These are phyloP conservation scores for Pseudogymnoascus sp. DNA, from an alignment of 2,329 filamentous ascomycete species.

Conservation along the genomic window DNA sequence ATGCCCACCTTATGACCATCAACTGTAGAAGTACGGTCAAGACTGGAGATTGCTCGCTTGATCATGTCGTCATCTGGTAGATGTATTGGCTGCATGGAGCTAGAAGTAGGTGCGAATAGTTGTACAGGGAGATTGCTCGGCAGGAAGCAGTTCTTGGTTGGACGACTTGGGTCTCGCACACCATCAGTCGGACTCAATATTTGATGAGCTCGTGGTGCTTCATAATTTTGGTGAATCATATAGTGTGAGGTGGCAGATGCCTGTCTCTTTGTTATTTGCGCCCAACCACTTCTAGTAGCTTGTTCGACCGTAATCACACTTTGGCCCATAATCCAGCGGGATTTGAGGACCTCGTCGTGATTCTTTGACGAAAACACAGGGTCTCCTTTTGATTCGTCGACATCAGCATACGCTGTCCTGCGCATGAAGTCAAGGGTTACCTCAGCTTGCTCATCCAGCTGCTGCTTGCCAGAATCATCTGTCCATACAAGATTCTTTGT, in stretches of 20 bases:
- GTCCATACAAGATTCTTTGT: conserved; percentile 72
- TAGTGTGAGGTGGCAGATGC: conserved; percentile 55
- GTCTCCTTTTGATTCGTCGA: conserved; percentile 65
- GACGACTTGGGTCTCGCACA: conserved; percentile 41
- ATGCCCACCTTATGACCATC: conserved; percentile 95
- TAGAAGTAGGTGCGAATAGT: conserved; percentile 42
- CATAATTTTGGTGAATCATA: conserved; percentile 49
- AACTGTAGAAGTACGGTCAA: conserved; percentile 82
- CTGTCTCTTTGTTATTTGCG: conserved; percentile 62
- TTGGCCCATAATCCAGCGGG: conserved; percentile 65
- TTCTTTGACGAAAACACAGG: conserved; percentile 54
- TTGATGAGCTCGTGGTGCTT: conserved; percentile 50
- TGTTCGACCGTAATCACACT: conserved; percentile 69
- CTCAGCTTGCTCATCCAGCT: conserved; percentile 83
- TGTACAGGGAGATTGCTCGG: conserved; percentile 68
- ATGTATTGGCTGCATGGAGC: conserved; percentile 60
- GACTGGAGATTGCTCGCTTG: conserved; percentile 62
- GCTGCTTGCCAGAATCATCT: conserved; percentile 65
- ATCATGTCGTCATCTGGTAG: conserved; percentile 54
- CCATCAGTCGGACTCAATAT: conserved; percentile 40
- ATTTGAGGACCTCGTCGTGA: conserved; percentile 59
- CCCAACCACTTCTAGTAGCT: conserved; percentile 56
- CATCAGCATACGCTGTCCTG: conserved; percentile 74
- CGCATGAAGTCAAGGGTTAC: conserved; percentile 96
- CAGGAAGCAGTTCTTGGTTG: conserved; percentile 53